phyloP scores from a whole-genome alignment of 2,329 filamentous ascomycete genomes.

The Pseudonectria foliicola region DNA sequence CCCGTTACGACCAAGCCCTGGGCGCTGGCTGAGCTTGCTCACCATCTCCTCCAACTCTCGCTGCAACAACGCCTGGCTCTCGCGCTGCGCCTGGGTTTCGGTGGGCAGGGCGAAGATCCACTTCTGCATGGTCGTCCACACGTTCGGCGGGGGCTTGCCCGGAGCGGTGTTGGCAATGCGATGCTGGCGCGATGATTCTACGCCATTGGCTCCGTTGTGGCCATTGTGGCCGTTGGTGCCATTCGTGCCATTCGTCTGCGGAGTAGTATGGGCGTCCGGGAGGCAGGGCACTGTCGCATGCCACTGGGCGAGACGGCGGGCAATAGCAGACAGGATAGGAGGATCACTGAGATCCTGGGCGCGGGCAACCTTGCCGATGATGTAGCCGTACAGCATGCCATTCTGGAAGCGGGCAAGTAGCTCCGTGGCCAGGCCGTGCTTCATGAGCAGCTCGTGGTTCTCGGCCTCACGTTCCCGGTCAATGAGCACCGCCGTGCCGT shows the following conservation, averaged over 20 bases:
- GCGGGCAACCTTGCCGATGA: constrained; percentile 71
- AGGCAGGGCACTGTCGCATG: constrained; percentile 66
- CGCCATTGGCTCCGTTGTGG: constrained; percentile 23
- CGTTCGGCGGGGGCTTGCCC: constrained; percentile 69
- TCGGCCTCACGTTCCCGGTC: constrained; percentile 79
- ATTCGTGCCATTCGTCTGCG: background rate
- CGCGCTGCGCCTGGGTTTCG: constrained; percentile 59
- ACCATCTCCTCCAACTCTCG: constrained; percentile 66
- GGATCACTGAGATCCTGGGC: constrained; percentile 73
- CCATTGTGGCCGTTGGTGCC: constrained; percentile 15
- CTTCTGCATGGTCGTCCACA: constrained; percentile 94
- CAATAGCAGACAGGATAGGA: constrained; percentile 74
- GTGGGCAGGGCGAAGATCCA: constrained; percentile 85
- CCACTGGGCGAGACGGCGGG: constrained; percentile 82
- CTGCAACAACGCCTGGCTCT: constrained; percentile 63
- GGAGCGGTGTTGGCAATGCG: constrained; percentile 48
- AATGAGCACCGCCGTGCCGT: constrained; percentile 90
- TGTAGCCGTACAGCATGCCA: constrained; percentile 89
- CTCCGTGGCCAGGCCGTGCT: constrained; percentile 73
- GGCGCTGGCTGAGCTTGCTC: constrained; percentile 64
- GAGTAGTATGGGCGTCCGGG: constrained; percentile 22
- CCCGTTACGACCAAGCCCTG: constrained; percentile 67
- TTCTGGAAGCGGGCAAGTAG: constrained; percentile 91
- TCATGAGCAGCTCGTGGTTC: constrained; percentile 81
- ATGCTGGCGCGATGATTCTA: constrained; percentile 26